Evolutionary conservation across 495 filamentous ascomycete species (phyloP).

Genomic region (Hypoxylon intermedium): DNA sequence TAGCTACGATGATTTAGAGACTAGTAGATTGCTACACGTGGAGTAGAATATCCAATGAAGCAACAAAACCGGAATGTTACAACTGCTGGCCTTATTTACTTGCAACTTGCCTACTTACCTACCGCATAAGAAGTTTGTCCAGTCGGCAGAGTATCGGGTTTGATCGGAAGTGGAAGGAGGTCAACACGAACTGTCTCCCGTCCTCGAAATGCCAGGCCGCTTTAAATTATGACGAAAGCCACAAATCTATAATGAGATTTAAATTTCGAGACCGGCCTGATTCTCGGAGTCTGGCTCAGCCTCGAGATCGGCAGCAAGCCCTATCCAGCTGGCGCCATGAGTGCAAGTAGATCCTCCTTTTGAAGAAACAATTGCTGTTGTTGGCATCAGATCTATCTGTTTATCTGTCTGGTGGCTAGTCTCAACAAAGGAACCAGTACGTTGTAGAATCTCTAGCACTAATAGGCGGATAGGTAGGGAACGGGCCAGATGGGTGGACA

Average conservation of each 20-base stretch:
- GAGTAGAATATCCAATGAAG: constrained; percentile 7
- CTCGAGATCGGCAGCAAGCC: constrained; percentile 23
- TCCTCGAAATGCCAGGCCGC: neutral
- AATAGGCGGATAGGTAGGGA: constrained; percentile 9
- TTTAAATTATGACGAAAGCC: neutral
- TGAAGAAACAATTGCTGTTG: neutral
- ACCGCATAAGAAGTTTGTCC: neutral
- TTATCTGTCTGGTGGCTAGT: constrained; percentile 3
- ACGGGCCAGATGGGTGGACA: neutral
- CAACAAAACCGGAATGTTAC: neutral
- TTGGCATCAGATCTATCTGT: neutral
- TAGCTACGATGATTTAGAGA: neutral
- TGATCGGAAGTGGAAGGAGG: constrained; percentile 20
- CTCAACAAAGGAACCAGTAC: constrained; percentile 5
- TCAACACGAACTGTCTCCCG: too few species aligned
- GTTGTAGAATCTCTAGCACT: constrained; percentile 29
- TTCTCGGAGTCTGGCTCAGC: constrained; percentile 27
- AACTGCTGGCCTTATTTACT: neutral
- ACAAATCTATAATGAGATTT: neutral
- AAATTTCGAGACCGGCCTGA: constrained; percentile 17
- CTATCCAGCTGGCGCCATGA: constrained; percentile 17
- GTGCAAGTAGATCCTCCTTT: too few species aligned
- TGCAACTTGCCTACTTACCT: neutral
- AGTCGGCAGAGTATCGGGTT: too few species aligned
- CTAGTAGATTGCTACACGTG: constrained; percentile 14